These are phyloP conservation scores for Microcera coccophila DNA, from an alignment of 2,329 filamentous ascomycete species.

Conservation along the genomic window DNA sequence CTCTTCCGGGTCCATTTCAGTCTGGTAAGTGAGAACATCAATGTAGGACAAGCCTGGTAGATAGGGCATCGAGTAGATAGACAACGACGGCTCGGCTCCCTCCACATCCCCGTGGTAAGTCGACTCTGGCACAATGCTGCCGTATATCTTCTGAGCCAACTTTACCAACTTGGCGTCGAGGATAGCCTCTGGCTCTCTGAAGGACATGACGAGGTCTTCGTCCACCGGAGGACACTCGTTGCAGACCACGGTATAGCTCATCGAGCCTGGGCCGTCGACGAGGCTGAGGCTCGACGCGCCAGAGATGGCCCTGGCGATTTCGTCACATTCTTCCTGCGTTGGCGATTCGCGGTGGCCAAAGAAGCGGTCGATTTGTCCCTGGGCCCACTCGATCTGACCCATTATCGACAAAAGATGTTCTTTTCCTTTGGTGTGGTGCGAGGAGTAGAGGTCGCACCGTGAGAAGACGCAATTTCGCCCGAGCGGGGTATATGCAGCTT, in stretches of 20 bases:
- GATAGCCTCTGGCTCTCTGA: slow-evolving; percentile 11
- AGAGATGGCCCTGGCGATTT: slow-evolving; percentile 17
- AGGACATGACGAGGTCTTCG: slow-evolving; percentile 12
- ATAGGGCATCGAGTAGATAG: slow-evolving; percentile 21
- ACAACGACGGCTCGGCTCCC: slow-evolving; percentile 23
- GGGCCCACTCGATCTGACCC: slow-evolving; percentile 11
- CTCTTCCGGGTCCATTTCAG: slow-evolving; percentile 17
- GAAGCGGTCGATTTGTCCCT: slow-evolving; percentile 13
- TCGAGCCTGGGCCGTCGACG: slow-evolving; percentile 26
- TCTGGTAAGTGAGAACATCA: slow-evolving; percentile 18
- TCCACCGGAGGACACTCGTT: slow-evolving; percentile 10
- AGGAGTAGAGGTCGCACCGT: slow-evolving; percentile 2
- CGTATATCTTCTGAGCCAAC: slow-evolving; percentile 24
- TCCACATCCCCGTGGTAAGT: slow-evolving; percentile 21
- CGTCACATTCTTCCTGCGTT: slow-evolving; percentile 21
- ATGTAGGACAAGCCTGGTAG: slow-evolving; percentile 23
- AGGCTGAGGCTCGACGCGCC: slow-evolving; percentile 16
- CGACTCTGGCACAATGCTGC: slow-evolving; percentile 23
- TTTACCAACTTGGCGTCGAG: slow-evolving; percentile 17
- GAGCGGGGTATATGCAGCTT: slow-evolving; percentile 9
- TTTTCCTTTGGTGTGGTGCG: slow-evolving; percentile 4
- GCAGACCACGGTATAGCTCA: slow-evolving; percentile 29
- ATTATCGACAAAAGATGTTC: slow-evolving; percentile 7
- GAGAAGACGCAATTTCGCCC: slow-evolving; percentile 1
- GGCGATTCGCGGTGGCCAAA: slow-evolving; percentile 20